phyloP scores from a whole-genome alignment of 768 basidiomycete species.

The Dacryopinax spathularia region DNA sequence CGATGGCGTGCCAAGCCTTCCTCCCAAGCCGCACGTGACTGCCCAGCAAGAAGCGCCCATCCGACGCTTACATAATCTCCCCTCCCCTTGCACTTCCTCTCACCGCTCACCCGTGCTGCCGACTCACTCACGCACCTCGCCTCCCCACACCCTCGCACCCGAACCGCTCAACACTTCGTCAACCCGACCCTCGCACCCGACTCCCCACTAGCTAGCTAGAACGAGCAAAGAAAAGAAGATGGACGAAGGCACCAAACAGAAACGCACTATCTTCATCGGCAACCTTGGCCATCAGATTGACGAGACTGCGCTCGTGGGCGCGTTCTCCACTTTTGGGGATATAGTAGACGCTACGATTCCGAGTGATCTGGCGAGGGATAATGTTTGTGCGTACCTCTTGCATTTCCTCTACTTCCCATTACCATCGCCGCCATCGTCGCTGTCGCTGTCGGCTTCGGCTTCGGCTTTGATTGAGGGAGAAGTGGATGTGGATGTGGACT shows the following conservation, averaged over 20 bases:
- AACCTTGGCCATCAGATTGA: constrained; percentile 74
- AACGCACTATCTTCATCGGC: constrained; percentile 75
- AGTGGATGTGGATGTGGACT: background rate
- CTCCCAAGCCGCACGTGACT: no score
- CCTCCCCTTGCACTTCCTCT: no score
- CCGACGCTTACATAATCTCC: no score
- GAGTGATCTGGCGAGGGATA: background rate
- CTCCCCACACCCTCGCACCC: no score
- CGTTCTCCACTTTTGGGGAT: constrained; percentile 76
- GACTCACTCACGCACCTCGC: no score
- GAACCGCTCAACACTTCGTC: background rate
- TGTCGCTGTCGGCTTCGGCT: no score
- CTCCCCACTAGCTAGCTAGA: no score
- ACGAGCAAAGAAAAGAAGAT: no score
- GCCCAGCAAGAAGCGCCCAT: no score
- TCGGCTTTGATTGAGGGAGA: no score
- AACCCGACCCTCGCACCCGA: background rate
- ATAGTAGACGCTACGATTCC: background rate
- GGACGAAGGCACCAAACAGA: constrained; percentile 74
- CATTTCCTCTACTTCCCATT: background rate
- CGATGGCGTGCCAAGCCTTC: no score
- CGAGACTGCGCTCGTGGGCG: constrained; percentile 58
- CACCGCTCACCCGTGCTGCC: no score
- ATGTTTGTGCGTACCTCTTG: background rate
- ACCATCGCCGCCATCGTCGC: background rate